A percentile compares a stretch with the other conserved stretches of the same genome.
These are phyloP conservation scores for Aphanomyces euteiches DNA, from an alignment of 352 stramenopile species.

Conservation along the genomic window DNA sequence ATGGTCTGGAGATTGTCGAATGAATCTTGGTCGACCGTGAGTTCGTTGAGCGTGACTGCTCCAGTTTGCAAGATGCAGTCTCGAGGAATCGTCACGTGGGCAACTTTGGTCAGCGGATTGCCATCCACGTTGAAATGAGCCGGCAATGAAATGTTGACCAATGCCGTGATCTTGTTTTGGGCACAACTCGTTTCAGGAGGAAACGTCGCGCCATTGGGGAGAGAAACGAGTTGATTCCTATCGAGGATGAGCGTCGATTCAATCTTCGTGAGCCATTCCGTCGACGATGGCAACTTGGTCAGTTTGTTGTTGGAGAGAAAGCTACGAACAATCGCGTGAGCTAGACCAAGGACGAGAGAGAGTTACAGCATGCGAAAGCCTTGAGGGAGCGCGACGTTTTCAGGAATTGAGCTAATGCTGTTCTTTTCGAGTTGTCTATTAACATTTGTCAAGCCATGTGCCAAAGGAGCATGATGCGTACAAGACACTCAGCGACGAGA, in stretches of 20 bases:
- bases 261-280: not conserved
- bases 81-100: not conserved
- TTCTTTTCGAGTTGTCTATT: constrained; percentile 24
- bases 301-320: constrained; percentile 1
- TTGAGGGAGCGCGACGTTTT: not conserved
- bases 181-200: not conserved
- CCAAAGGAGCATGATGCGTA: constrained; percentile 6
- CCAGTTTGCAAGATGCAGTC: constrained; percentile 2
- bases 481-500: constrained; percentile 1
- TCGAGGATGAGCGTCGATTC: not conserved
- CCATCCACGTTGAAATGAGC: not conserved
- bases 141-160: not conserved
- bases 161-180: not conserved
- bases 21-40: not conserved
- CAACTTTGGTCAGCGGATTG: not conserved
- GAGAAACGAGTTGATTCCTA: not conserved
- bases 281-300: not conserved
- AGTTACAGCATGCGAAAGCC: constrained; percentile 15
- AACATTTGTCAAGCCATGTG: not conserved
- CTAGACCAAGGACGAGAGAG: not conserved
- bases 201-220: not conserved
- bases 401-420: constrained; percentile 8
- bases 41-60: not conserved
- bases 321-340: not conserved
- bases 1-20: not conserved